Conservation (phyloP, 371 early-diverging fungal genomes). For the Umbelopsis sp. region DNA sequence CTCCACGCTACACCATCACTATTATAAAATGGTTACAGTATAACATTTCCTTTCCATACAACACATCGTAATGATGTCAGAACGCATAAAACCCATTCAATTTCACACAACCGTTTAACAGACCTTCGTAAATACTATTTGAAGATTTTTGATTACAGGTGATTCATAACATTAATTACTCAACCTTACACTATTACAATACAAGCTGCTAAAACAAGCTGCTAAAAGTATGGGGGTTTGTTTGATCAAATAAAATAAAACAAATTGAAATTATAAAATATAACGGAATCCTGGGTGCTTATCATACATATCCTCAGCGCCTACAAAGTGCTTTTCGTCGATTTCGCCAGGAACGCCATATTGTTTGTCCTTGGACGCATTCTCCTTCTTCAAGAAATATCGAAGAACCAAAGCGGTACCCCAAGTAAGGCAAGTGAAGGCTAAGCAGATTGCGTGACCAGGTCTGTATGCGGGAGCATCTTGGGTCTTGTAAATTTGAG, state of each 20-base stretch:
- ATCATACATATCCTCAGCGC: constrained; percentile 44
- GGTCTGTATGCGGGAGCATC: constrained; percentile 54
- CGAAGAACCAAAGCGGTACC: constrained; percentile 39
- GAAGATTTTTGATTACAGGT: too few species aligned
- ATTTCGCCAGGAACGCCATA: constrained; percentile 34
- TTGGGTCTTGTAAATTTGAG: constrained; percentile 54
- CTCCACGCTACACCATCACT: too few species aligned
- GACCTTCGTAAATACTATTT: too few species aligned
- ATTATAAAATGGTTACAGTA: too few species aligned
- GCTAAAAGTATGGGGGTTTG: too few species aligned
- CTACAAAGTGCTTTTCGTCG: constrained; percentile 25
- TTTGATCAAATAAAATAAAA: background rate
- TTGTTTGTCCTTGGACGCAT: constrained; percentile 41
- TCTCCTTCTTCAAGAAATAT: constrained; percentile 49
- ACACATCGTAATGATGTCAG: too few species aligned
- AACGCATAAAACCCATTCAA: too few species aligned
- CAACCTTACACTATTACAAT: too few species aligned
- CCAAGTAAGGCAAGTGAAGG: constrained; percentile 31
- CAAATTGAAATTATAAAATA: constrained; percentile 31
- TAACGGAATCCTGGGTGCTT: constrained; percentile 51
- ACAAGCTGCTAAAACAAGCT: too few species aligned
- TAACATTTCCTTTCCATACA: too few species aligned
- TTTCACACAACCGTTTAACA: too few species aligned
- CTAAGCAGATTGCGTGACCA: constrained; percentile 58
- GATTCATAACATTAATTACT: too few species aligned